A percentile compares a stretch with the other conserved stretches of the same genome.
These are phyloP conservation scores for Metschnikowia cubensis DNA, from an alignment of 805 yeast species.

Conservation along the genomic window DNA sequence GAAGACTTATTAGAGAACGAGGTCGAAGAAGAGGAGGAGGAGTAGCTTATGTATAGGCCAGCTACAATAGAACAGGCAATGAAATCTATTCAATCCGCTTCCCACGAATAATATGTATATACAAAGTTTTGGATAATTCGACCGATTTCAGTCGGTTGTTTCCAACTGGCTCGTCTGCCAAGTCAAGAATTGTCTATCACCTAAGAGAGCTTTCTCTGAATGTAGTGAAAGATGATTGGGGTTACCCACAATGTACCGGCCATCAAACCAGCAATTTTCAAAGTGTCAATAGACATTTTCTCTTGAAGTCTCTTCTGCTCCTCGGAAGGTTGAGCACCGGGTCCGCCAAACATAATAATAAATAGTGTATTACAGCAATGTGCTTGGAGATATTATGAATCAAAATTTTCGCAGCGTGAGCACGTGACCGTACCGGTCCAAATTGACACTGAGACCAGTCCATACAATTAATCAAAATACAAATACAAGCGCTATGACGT, in stretches of 20 bases:
- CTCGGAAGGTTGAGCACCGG: conserved; percentile 46
- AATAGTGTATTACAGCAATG: background rate
- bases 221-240: conserved; percentile 54
- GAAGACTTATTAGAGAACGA: conserved; percentile 29
- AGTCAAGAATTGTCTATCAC: background rate
- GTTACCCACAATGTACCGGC: conserved; percentile 61
- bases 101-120: conserved; percentile 1
- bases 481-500: conserved; percentile 56
- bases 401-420: conserved; percentile 2
- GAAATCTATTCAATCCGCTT: background rate
- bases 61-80: background rate
- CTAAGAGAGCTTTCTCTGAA: conserved; percentile 45
- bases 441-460: background rate
- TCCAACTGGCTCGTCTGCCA: background rate
- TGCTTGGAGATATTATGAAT: background rate
- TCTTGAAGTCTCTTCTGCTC: conserved; percentile 67
- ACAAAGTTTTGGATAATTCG: background rate
- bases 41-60: background rate
- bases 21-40: conserved; percentile 8
- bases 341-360: conserved; percentile 46
- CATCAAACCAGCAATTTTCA: conserved; percentile 55
- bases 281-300: conserved; percentile 54
- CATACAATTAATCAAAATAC: background rate
- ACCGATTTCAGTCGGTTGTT: background rate
- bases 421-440: background rate